Percentiles rank a stretch among this genome's conserved stretches.
phyloP scores from a whole-genome alignment of 1,139 yeast genomes.

The Diutina rugosa region DNA sequence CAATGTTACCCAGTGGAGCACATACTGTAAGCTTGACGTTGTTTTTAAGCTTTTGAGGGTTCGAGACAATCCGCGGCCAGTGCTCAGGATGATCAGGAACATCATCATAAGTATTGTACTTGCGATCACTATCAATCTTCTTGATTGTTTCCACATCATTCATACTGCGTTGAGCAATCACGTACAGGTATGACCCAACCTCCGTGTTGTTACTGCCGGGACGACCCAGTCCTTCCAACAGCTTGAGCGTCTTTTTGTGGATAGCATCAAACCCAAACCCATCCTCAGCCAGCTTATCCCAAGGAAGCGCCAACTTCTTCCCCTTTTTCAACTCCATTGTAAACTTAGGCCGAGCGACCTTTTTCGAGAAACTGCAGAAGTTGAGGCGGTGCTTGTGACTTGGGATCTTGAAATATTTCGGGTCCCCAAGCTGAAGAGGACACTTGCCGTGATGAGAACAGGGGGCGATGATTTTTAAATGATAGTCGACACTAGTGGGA shows the following conservation, averaged over 20 bases:
- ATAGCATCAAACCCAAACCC: constrained; percentile 34
- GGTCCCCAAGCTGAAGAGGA: constrained; percentile 73
- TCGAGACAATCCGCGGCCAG: constrained; percentile 66
- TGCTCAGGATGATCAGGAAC: constrained; percentile 14
- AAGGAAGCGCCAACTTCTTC: constrained; percentile 51
- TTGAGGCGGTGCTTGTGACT: constrained; percentile 46
- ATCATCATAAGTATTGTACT: constrained; percentile 6
- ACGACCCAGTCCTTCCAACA: constrained; percentile 48
- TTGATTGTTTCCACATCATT: constrained; percentile 21
- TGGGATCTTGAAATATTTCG: constrained; percentile 51
- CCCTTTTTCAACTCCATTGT: constrained; percentile 79
- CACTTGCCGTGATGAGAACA: constrained; percentile 83
- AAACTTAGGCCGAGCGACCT: constrained; percentile 65
- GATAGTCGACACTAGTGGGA: constrained; percentile 24
- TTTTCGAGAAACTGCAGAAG: constrained; percentile 70
- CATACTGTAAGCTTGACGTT: constrained; percentile 77
- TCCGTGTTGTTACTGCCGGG: constrained; percentile 65
- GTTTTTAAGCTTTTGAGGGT: constrained; percentile 70
- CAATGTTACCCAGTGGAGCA: constrained; percentile 65
- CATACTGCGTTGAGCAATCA: constrained; percentile 52
- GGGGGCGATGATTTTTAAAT: constrained; percentile 67
- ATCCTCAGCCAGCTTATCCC: constrained; percentile 48
- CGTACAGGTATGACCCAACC: constrained; percentile 61
- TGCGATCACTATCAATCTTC: constrained; percentile 22
- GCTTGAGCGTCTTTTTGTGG: constrained; percentile 14